phyloP scores from a whole-genome alignment of 2,329 filamentous ascomycete species.

The Talaromyces sp. region DNA sequence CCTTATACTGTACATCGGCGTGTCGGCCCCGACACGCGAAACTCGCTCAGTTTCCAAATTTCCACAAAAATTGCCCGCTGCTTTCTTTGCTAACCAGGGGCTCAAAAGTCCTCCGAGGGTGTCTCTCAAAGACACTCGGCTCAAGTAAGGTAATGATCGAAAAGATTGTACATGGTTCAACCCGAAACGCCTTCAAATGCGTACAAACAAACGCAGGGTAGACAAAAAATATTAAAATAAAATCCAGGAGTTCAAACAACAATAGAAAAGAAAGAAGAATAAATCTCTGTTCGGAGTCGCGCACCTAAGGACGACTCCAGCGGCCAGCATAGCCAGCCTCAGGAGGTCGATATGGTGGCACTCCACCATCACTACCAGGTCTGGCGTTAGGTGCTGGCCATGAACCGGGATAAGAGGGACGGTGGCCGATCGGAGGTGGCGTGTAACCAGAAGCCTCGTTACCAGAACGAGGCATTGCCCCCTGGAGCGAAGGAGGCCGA shows the following conservation, averaged over 20 bases:
- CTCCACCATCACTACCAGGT: not conserved
- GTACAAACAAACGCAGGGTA: not conserved
- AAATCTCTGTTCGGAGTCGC: not conserved
- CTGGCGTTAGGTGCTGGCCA: not conserved
- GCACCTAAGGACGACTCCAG: not conserved
- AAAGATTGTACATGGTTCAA: not conserved
- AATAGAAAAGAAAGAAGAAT: not conserved
- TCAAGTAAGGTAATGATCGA: not conserved
- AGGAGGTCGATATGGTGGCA: not conserved
- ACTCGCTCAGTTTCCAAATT: not conserved
- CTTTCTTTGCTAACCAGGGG: not conserved
- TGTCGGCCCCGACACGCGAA: not conserved
- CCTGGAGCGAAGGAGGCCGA: not conserved
- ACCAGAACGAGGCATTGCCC: not conserved
- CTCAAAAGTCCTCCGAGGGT: not conserved
- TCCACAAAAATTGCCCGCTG: not conserved
- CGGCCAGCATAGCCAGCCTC: not conserved
- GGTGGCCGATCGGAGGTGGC: conserved; percentile 4
- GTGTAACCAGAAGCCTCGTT: not conserved
- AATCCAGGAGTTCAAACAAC: not conserved
- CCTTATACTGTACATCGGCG: not conserved
- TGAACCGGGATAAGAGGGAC: not conserved
- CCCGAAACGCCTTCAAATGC: not conserved
- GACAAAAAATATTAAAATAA: not conserved
- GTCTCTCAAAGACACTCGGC: not conserved